A percentile compares a stretch with the other conserved stretches of the same genome.
Conservation (phyloP, 495 filamentous ascomycete genomes). For the Neurospora sp. region DNA sequence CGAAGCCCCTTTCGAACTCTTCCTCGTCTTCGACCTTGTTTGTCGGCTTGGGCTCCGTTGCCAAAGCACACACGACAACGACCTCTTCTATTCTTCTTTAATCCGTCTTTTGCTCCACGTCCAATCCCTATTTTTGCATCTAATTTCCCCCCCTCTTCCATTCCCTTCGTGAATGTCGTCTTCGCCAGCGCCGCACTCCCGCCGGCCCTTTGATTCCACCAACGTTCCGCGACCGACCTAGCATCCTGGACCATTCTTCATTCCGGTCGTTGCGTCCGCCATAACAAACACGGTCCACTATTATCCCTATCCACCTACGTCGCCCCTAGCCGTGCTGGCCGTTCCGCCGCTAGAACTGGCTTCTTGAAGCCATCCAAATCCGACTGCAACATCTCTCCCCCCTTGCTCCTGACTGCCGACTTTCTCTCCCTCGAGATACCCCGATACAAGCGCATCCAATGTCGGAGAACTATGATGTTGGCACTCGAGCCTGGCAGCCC, state of each 20-base stretch:
- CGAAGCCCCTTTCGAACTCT: neutral
- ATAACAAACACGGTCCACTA: constrained; percentile 1
- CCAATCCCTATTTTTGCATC: neutral
- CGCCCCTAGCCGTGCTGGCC: constrained; percentile 4
- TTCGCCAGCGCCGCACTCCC: constrained; percentile 7
- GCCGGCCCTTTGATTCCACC: constrained; percentile 7
- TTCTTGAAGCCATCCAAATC: constrained; percentile 15
- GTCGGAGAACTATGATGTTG: constrained; percentile 96
- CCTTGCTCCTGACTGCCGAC: constrained; percentile 1
- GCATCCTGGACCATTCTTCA: neutral
- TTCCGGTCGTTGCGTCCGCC: constrained; percentile 2
- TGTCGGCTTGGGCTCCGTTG: neutral
- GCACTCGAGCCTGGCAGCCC: constrained; percentile 96
- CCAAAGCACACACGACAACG: neutral
- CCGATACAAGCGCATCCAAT: constrained; percentile 38
- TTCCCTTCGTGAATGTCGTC: constrained; percentile 12
- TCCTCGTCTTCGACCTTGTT: neutral
- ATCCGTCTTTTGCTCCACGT: neutral
- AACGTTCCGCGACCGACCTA: neutral
- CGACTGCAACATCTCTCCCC: neutral
- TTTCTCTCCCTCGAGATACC: constrained; percentile 2
- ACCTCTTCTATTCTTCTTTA: neutral
- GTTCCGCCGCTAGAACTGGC: constrained; percentile 13
- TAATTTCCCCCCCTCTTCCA: constrained; percentile 1
- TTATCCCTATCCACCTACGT: constrained; percentile 3